Percentiles rank a stretch among this genome's conserved stretches.
Evolutionary conservation across 2,329 filamentous ascomycete species (phyloP).

Genomic region (Cyclaneusma minus): DNA sequence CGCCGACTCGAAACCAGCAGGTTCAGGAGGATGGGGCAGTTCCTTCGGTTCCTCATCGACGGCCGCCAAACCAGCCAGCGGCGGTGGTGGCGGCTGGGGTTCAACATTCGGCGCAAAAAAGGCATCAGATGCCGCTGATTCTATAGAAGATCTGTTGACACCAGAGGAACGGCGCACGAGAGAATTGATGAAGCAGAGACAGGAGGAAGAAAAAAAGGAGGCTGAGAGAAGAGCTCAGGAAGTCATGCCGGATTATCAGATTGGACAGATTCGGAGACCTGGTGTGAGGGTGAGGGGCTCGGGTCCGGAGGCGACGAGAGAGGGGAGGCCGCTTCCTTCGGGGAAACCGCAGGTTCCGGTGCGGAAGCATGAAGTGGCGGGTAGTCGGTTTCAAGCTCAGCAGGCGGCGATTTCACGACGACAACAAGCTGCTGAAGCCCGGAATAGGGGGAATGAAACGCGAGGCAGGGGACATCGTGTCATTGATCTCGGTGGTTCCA

Average conservation of each 20-base stretch:
- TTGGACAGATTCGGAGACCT: constrained; percentile 6
- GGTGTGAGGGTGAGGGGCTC: constrained; percentile 8
- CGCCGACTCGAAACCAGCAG: constrained; percentile 6
- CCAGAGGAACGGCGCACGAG: constrained; percentile 14
- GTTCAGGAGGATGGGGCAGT: not conserved
- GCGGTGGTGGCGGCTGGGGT: not conserved
- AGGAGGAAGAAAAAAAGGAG: constrained; percentile 3
- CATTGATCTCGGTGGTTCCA: too few species aligned
- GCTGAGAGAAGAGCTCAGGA: constrained; percentile 2
- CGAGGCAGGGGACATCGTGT: too few species aligned
- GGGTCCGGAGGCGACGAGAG: constrained; percentile 13
- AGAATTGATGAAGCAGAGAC: constrained; percentile 9
- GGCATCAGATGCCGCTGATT: constrained; percentile 1
- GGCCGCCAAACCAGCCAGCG: constrained; percentile 1
- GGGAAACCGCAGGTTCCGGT: too few species aligned
- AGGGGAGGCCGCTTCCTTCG: constrained; percentile 7
- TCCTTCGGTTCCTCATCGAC: not conserved
- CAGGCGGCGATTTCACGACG: too few species aligned
- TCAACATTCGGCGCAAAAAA: constrained; percentile 2
- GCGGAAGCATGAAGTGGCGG: too few species aligned
- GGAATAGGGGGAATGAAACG: too few species aligned
- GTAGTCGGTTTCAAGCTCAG: too few species aligned
- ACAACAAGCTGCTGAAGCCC: too few species aligned
- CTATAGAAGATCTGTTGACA: constrained; percentile 6
- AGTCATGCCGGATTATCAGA: too few species aligned